Percentiles rank a stretch among this genome's conserved stretches.
Conservation (phyloP, 768 basidiomycete species). For the Rhodotorula kratochvilovae region DNA sequence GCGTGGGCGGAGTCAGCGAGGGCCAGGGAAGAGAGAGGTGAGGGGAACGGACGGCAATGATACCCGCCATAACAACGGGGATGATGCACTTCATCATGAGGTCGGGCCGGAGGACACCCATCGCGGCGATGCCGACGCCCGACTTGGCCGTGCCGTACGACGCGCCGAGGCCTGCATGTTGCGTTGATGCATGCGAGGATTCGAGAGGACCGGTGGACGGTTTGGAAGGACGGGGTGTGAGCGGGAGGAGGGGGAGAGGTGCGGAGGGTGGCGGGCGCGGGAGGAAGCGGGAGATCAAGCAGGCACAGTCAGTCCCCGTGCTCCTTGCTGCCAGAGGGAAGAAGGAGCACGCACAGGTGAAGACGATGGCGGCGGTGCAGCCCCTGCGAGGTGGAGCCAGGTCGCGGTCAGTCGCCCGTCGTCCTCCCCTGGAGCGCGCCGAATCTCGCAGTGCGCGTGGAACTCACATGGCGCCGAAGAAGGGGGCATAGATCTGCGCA, state of each 20-base stretch:
- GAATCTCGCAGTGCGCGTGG: too few relatives aligned
- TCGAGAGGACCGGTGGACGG: too few relatives aligned
- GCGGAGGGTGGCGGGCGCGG: background rate
- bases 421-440: too few relatives aligned
- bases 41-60: conserved; percentile 80
- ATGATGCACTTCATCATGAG: conserved; percentile 95
- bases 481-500: conserved; percentile 76
- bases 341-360: conserved; percentile 76
- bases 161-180: conserved; percentile 47
- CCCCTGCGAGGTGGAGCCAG: conserved; percentile 55
- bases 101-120: conserved; percentile 95
- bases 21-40: background rate
- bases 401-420: background rate
- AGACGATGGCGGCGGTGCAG: conserved; percentile 92
- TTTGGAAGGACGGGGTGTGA: background rate
- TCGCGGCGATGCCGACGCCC: conserved; percentile 87
- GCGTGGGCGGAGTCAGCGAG: background rate
- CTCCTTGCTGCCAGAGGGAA: background rate
- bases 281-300: background rate
- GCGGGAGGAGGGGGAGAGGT: background rate
- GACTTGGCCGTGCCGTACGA: conserved; percentile 93
- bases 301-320: background rate
- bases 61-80: conserved; percentile 99
- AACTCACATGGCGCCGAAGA: conserved; percentile 91
- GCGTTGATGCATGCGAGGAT: too few relatives aligned